Evolutionary conservation across 768 basidiomycete species (phyloP), one percentile per base, ranked within the genome.

Genomic region (Leccinum sublutescens): DNA sequence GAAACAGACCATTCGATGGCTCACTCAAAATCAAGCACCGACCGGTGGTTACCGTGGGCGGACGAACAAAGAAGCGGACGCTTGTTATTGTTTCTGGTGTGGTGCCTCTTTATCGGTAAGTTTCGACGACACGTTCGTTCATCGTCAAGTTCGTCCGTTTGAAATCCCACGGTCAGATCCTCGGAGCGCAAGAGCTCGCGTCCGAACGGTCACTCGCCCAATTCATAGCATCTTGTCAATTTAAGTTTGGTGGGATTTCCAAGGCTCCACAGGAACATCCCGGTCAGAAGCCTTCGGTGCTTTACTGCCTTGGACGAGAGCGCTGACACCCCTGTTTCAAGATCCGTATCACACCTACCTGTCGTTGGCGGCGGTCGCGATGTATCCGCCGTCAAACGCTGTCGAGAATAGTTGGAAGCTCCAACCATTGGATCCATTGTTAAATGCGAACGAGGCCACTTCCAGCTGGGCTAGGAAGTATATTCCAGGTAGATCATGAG

Each of bases 51-150:
- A 94, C 68, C 78, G 88, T 64, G 96, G 96, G 2, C 82, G 96
- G 23, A 93, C 93, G 2, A 87, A 85, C 58, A 99, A 99, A 75
- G 78, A 81, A 4, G 83, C 89, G 5, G 96, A 98, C 63, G 91
- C 94, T 3, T 99, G 96, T 71, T 99, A 99, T 73, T 92, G 91
- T 63, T 98, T 97, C 73, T 99, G 96, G 96, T 89, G 89, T 64
- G 88, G 91, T 3, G 95, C 87, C 9, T 80, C 91, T 0, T 73
- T 98, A 10, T 74, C 82, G 68, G 95, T 95, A 62, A 54, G 83
- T 70, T 40, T 23, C 34, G 10, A 40, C 56, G 29, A 17, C 36
- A 31, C 27, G 31, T 19, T 23, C 25, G 15, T 55, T n/a, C n/a
- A 43, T 48, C 14, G 0, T 47, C 45, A 47, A n/a, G 10, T 47